Base-by-base conservation (phyloP, 2,329 filamentous ascomycete species). In the Aspergillus versicolor region DNA sequence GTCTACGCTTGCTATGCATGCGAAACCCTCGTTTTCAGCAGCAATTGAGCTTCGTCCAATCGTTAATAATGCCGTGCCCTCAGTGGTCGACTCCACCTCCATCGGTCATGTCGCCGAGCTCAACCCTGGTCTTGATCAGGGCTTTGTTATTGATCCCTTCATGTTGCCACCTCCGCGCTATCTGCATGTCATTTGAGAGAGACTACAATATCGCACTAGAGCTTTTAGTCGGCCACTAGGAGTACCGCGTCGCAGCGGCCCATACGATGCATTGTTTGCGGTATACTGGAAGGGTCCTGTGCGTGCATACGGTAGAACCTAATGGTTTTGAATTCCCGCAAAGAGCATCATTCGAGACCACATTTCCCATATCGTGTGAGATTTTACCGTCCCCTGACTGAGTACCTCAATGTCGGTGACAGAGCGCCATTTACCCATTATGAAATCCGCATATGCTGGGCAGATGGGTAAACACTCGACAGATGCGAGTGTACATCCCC, bases 61-160 rank as follows among this genome's bases (percentile, higher is more conserved):
- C 24, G 47, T 19, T 43, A 53, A 17, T 11, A 46, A 13, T 17
- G 51, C 30, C 51, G 43, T 12, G 32, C 11, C 19, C 32, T 27
- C 12, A 15, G 21, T 38, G 45, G 45, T 22, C n/a, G 38, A 21
- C 57, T 53, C 49, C 47, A 50, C 52, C 19, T 27, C 30, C 42
- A 43, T 41, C 52, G 54, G 53, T 8, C 37, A 43, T 34, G 30
- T 56, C 53, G 43, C 56, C 56, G 43, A 54, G 9, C 34, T 21
- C 12, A 15, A 4, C 12, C 42, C 24, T 7, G 50, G 40, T 17
- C 40, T 30, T 45, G 17, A 21, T 45, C 17, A 45, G 49, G 30
- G 30, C 19, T 32, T 46, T 53, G 27, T 30, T 15, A 44, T 27
- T 27, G 27, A 42, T n/a, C 19, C 24, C n/a, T 37, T 42, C 30